Conservation (phyloP, 2,329 filamentous ascomycete species). For the Pseudocercospora crystallina region DNA sequence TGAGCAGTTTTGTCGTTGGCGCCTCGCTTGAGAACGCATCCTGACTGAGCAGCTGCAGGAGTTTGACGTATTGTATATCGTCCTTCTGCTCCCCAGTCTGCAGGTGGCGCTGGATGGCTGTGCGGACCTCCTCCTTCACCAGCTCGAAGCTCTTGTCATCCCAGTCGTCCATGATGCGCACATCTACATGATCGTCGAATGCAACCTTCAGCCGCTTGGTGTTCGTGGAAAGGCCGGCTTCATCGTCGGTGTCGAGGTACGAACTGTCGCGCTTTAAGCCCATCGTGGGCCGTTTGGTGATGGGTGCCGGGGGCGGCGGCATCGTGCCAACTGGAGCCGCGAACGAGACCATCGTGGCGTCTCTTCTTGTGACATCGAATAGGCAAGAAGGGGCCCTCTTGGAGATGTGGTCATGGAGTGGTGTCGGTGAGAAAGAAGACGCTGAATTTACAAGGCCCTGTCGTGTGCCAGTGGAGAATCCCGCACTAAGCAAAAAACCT, state of each 20-base stretch:
- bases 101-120: conserved; percentile 43
- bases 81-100: conserved; percentile 48
- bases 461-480: too few relatives aligned
- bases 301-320: conserved; percentile 34
- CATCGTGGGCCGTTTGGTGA: conserved; percentile 33
- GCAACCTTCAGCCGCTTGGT: conserved; percentile 49
- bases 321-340: conserved; percentile 31
- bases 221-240: conserved; percentile 35
- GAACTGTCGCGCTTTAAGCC: conserved; percentile 39
- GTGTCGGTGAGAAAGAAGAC: too few relatives aligned
- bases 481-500: too few relatives aligned
- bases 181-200: conserved; percentile 50
- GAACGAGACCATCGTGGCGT: conserved; percentile 35
- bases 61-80: conserved; percentile 56
- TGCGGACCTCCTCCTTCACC: conserved; percentile 61
- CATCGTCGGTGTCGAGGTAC: conserved; percentile 38
- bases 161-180: conserved; percentile 46
- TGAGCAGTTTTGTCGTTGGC: conserved; percentile 53
- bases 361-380: conserved; percentile 12
- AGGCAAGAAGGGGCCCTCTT: too few relatives aligned
- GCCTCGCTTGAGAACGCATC: conserved; percentile 40
- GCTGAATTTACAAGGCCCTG: too few relatives aligned
- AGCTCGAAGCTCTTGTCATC: conserved; percentile 57
- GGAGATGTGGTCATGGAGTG: not conserved
- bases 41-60: conserved; percentile 37